Base-by-base conservation (phyloP, 176 grass and related monocot genomes). In the Urochloa ruziziensis region DNA sequence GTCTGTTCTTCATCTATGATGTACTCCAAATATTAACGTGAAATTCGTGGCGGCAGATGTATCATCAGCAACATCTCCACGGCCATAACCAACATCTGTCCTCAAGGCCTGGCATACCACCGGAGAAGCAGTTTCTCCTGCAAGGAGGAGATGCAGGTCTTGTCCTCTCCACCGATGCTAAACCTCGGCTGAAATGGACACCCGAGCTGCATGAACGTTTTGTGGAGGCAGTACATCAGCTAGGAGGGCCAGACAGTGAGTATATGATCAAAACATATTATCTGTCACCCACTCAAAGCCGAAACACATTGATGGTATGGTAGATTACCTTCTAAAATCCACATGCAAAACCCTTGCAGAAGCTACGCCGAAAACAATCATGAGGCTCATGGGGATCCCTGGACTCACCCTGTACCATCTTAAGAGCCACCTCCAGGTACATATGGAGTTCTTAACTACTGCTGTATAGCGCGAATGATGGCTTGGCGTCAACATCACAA, bases 361-460 rank as follows among this genome's bases (percentile, higher is more conserved):
- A 82, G 95, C 95, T 62, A 98, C 95, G 18, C 95, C 95, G 0
- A 98, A 98, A 84, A 84, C 95, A 48, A 89, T 98, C 83, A 98
- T 95, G 92, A 91, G 79, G 73, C 82, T 93, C 24, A 95, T 98
- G 95, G 95, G 95, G 33, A 93, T 98, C 86, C 86, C 95, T 49
- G 95, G 92, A 67, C 64, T 98, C 67, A 98, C 95, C 66, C 67
- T 98, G 19, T 98, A 98, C 77, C 95, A 98, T 86, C 95, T 98
- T 16, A 98, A 98, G 84, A 98, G 95, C 15, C 95, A 98, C 82
- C 92, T 98, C 85, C 95, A 98, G 92, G 95, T 94, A 88, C 77
- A 71, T 75, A 72, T 52, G 35, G 64, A 75, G 27, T 81, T 42
- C 17, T 77, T 52, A 12, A 56, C 70, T 80, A 4, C 80, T 17